Evolutionary conservation across 2,329 filamentous ascomycete genomes (phyloP).

Genomic region (Paecilomyces fulvus): DNA sequence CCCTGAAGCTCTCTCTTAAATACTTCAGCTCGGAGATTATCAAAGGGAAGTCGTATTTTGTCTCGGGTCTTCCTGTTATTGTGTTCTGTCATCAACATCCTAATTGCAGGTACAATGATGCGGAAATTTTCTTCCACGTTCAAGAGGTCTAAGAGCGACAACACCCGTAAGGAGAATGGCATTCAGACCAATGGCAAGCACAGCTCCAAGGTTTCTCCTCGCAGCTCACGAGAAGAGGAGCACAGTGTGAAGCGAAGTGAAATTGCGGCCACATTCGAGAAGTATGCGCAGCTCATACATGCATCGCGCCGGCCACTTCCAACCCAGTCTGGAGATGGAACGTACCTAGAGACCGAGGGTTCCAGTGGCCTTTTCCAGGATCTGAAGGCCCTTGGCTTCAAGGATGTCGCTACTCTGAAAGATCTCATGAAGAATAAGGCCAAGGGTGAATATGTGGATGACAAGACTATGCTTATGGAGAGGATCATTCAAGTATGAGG

Average conservation of each 20-base stretch:
- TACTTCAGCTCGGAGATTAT: background rate
- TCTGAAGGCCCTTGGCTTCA: slow-evolving; percentile 46
- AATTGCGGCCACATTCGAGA: slow-evolving; percentile 33
- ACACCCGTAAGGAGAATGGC: slow-evolving; percentile 24
- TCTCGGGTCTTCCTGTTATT: background rate
- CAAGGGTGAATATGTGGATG: slow-evolving; percentile 58
- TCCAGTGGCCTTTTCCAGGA: slow-evolving; percentile 49
- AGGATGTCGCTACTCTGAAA: slow-evolving; percentile 56
- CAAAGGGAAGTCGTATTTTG: background rate
- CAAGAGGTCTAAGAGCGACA: slow-evolving; percentile 29
- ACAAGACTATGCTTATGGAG: slow-evolving; percentile 73
- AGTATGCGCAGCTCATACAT: slow-evolving; percentile 40
- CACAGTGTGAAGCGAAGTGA: slow-evolving; percentile 30
- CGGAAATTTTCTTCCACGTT: slow-evolving; percentile 33
- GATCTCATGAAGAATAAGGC: slow-evolving; percentile 54
- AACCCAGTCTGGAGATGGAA: slow-evolving; percentile 54
- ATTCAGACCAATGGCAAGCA: slow-evolving; percentile 21
- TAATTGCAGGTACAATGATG: slow-evolving; percentile 22
- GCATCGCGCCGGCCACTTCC: slow-evolving; percentile 56
- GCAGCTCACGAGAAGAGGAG: slow-evolving; percentile 18
- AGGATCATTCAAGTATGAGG: slow-evolving; percentile 50
- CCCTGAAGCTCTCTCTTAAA: background rate
- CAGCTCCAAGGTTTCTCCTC: slow-evolving; percentile 23
- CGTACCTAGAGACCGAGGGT: slow-evolving; percentile 45
- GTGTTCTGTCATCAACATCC: background rate